Base-by-base conservation (phyloP, 2,329 filamentous ascomycete genomes). In the Colletotrichum limetticola region DNA sequence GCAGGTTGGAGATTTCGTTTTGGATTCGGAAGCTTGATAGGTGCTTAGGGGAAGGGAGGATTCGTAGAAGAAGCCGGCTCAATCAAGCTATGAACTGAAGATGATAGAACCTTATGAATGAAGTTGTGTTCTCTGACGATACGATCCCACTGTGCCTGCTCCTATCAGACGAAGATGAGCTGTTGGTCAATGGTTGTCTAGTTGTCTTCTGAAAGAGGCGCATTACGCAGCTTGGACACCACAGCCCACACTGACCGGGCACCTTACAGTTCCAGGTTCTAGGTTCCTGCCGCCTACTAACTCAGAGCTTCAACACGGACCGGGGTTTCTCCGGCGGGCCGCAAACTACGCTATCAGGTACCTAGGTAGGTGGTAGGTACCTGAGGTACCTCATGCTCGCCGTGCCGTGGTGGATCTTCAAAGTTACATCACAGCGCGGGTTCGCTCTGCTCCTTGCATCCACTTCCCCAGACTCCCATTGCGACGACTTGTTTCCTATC, bases 181-280 rank as follows among this genome's bases (percentile, higher is more conserved):
- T 55, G 67, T 14, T 35, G 22, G 30, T 57, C 49, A 71, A 71
- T 65, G 46, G 71, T 24, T 61, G 58, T 49, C 60, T 49, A 37
- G 55, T 61, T 71, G 67, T 49, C 65, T 35, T 61, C 35, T 37
- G 35, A 49, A 71, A 42, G 71, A 66, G 19, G 60, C 71, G 56
- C 67, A 71, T 71, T 66, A 71, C 66, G 66, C 71, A 73, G 67
- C 66, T 73, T 61, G 32, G 32, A 52, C 60, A 49, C 70, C 70
- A 65, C 66, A 72, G 66, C 67, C 71, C 56, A 66, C 66, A 28
- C 24, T 24, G 46, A 65, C 52, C 5, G 35, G 35, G 52, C 60
- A 66, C 61, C 66, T 58, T 28, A 19, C 61, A 66, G 71, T 73
- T 70, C 71, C 66, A 70, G 71, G 66, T 72, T 70, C 68, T 67